These are phyloP conservation scores for Letharia columbiana DNA, from an alignment of 495 filamentous ascomycete genomes.

Conservation along the genomic window DNA sequence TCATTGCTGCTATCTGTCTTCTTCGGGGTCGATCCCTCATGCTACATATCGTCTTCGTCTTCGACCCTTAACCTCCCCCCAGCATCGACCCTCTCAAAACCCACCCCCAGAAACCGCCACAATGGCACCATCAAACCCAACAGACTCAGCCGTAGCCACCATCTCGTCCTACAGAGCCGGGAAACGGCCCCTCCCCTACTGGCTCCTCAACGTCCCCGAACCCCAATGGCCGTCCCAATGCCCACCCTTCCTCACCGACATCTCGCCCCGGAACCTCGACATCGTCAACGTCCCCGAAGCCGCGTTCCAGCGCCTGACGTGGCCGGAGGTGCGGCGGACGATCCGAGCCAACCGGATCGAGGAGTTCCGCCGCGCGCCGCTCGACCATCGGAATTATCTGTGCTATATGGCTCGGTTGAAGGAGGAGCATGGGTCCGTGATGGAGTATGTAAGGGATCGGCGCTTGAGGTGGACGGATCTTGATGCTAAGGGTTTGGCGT, in stretches of 20 bases:
- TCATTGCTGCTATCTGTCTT: too few relatives aligned
- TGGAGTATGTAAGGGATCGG: constrained; percentile 61
- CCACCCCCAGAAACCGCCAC: not conserved
- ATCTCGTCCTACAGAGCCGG: not conserved
- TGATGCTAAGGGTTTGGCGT: constrained; percentile 35
- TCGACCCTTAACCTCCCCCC: too few relatives aligned
- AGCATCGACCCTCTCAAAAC: not conserved
- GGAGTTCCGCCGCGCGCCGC: constrained; percentile 63
- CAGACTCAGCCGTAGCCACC: not conserved
- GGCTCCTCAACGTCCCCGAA: constrained; percentile 67
- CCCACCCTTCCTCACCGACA: constrained; percentile 55
- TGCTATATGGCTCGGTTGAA: constrained; percentile 54
- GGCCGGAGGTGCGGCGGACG: constrained; percentile 54
- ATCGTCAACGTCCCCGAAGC: constrained; percentile 60
- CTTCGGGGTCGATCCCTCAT: too few relatives aligned
- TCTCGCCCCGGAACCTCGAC: constrained; percentile 45
- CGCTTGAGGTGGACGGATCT: constrained; percentile 56
- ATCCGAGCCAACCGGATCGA: constrained; percentile 60
- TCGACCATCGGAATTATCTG: constrained; percentile 63
- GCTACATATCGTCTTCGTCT: too few relatives aligned
- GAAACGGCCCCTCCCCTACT: constrained; percentile 50
- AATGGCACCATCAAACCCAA: not conserved
- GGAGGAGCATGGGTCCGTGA: constrained; percentile 58
- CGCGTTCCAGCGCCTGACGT: constrained; percentile 48
- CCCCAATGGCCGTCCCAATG: constrained; percentile 53